These are phyloP conservation scores for Ruellia speciosa DNA, from an alignment of 305 asterid species.

Conservation along the genomic window DNA sequence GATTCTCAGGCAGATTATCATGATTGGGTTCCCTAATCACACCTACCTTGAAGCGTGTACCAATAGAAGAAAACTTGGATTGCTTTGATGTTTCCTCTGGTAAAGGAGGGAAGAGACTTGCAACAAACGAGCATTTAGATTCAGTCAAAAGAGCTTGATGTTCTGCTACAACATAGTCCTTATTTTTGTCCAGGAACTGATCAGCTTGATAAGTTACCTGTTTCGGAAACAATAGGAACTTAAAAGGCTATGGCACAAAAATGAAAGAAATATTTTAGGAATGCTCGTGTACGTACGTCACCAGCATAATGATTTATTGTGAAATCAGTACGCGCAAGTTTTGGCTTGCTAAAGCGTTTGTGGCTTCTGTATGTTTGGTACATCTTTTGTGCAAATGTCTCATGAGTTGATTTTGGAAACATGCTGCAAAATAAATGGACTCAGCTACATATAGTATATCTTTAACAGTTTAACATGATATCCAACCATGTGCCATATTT, in stretches of 20 bases:
- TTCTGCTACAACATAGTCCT: slow-evolving; percentile 92
- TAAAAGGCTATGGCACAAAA: slow-evolving; percentile 21
- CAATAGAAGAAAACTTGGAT: slow-evolving; percentile 92
- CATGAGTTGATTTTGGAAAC: slow-evolving; percentile 98
- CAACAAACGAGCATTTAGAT: slow-evolving; percentile 68
- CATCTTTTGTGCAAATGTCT: slow-evolving; percentile 94
- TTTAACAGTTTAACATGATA: too few species aligned
- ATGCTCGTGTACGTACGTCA: slow-evolving; percentile 55
- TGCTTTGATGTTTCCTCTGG: slow-evolving; percentile 80
- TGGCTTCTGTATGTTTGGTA: slow-evolving; percentile 84
- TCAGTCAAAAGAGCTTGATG: slow-evolving; percentile 81
- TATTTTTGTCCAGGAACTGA: slow-evolving; percentile 88
- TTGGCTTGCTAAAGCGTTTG: slow-evolving; percentile 95
- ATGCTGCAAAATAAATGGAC: slow-evolving; percentile 54
- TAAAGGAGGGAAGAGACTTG: slow-evolving; percentile 66
- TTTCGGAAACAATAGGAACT: slow-evolving; percentile 22
- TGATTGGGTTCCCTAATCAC: slow-evolving; percentile 18
- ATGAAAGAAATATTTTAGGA: slow-evolving; percentile 12
- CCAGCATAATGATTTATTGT: slow-evolving; percentile 94
- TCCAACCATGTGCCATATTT: too few species aligned
- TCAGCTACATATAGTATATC: slow-evolving; percentile 13
- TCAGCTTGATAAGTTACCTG: slow-evolving; percentile 95
- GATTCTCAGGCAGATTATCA: slow-evolving; percentile 13
- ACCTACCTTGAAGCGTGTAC: slow-evolving; percentile 81
- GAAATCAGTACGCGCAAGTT: slow-evolving; percentile 84